Evolutionary conservation across 345 rosid species (phyloP).

Genomic region (Salix udensis): DNA sequence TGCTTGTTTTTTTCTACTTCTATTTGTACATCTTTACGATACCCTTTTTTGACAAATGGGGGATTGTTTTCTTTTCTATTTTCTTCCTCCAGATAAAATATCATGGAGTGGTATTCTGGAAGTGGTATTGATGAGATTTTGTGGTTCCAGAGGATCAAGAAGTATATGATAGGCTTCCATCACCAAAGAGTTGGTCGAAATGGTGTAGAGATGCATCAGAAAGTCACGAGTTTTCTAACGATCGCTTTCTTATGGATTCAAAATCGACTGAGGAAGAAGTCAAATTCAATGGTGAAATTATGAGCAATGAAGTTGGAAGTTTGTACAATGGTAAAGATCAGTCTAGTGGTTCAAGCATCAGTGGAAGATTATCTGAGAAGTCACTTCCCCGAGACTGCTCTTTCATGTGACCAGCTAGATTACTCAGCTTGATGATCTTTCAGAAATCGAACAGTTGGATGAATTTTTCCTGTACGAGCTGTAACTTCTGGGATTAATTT

Average conservation of each 20-base stretch:
- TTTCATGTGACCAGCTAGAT: constrained; percentile 18
- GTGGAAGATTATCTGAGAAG: constrained; percentile 26
- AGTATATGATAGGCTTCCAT: constrained; percentile 39
- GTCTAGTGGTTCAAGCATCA: constrained; percentile 20
- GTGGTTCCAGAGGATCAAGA: constrained; percentile 46
- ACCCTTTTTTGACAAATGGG: background rate
- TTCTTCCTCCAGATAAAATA: constrained; percentile 22
- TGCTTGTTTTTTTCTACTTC: background rate
- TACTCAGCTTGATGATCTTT: constrained; percentile 39
- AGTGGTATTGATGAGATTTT: constrained; percentile 36
- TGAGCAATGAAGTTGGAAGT: constrained; percentile 13
- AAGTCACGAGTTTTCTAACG: constrained; percentile 20
- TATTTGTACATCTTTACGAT: background rate
- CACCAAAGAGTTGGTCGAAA: constrained; percentile 45
- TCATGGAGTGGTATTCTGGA: constrained; percentile 48
- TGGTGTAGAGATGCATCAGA: constrained; percentile 36
- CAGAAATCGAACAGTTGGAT: constrained; percentile 55
- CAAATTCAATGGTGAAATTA: constrained; percentile 16
- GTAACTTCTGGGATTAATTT: constrained; percentile 40
- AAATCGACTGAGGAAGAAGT: constrained; percentile 9
- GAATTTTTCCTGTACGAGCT: constrained; percentile 71
- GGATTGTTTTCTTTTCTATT: background rate
- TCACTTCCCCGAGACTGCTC: constrained; percentile 18
- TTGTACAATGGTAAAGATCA: constrained; percentile 12
- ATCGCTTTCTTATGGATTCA: constrained; percentile 11